Conservation (phyloP, 192 early-diverging fungal species). For the Kickxella alabastrina region DNA sequence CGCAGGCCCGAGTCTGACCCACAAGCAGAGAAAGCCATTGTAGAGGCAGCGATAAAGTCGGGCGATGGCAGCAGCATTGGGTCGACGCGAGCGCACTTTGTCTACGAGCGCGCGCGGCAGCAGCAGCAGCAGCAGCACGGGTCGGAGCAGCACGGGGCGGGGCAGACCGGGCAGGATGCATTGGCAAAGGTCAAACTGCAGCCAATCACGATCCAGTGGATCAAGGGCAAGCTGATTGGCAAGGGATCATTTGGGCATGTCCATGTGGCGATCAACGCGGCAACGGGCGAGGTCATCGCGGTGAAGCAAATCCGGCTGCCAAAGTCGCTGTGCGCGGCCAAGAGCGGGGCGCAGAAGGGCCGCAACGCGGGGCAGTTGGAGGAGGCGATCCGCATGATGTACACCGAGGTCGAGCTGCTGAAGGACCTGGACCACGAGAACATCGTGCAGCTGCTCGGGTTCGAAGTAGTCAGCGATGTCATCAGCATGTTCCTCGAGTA, state of each 20-base stretch:
- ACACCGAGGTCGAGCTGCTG: constrained; percentile 70
- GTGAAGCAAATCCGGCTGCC: constrained; percentile 79
- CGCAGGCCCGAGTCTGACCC: constrained; percentile 47
- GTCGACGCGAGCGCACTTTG: constrained; percentile 51
- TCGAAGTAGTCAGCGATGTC: constrained; percentile 60
- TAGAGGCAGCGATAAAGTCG: constrained; percentile 46
- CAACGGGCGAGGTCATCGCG: constrained; percentile 73
- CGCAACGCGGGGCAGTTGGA: constrained; percentile 1
- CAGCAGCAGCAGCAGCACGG: constrained; percentile 8
- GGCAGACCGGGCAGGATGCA: constrained; percentile 22
- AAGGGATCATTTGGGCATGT: constrained; percentile 81
- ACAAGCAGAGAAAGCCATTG: constrained; percentile 46
- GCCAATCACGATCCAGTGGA: constrained; percentile 61
- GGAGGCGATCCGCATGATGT: constrained; percentile 57
- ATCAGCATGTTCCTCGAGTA: constrained; percentile 98
- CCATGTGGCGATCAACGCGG: constrained; percentile 68
- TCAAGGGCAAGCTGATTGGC: constrained; percentile 75
- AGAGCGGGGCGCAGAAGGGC: not conserved
- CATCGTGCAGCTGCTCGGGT: constrained; percentile 91
- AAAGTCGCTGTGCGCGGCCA: constrained; percentile 18
- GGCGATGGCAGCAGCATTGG: constrained; percentile 26
- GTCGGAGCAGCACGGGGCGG: not conserved
- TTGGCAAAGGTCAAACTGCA: constrained; percentile 40
- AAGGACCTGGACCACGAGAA: constrained; percentile 81
- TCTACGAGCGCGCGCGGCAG: constrained; percentile 22